These are phyloP conservation scores for Zopfia rhizophila DNA, from an alignment of 2,329 filamentous ascomycete genomes.

Conservation along the genomic window DNA sequence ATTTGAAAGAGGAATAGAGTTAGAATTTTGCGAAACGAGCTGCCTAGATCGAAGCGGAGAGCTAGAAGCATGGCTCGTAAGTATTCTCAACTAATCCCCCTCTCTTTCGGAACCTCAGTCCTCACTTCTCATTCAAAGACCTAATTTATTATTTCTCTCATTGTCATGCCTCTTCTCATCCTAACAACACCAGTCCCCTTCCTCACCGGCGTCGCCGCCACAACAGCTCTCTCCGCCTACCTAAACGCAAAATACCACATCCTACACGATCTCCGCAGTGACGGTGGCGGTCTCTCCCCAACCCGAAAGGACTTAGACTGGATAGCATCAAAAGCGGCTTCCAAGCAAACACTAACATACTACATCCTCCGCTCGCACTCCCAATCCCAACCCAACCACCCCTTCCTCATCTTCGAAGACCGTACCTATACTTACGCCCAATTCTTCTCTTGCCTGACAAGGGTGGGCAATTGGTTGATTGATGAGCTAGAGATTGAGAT, in stretches of 20 bases:
- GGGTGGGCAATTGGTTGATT: conserved; percentile 49
- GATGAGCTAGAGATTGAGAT: conserved; percentile 44
- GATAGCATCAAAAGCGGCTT: conserved; percentile 24
- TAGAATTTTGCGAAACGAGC: no score
- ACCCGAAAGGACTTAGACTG: conserved; percentile 28
- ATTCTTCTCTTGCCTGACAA: conserved; percentile 40
- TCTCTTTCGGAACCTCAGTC: no score
- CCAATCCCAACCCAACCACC: conserved; percentile 35
- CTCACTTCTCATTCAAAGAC: no score
- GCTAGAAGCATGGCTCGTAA: conserved; percentile 11
- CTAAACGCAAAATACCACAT: conserved; percentile 50
- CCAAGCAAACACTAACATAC: conserved; percentile 40
- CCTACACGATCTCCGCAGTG: conserved; percentile 35
- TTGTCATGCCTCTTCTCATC: neutral
- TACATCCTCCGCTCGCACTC: conserved; percentile 43
- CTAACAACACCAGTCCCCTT: conserved; percentile 32
- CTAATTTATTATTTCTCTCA: no score
- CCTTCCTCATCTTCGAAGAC: conserved; percentile 50
- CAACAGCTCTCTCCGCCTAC: conserved; percentile 45
- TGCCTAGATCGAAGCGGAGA: neutral
- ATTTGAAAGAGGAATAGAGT: conserved; percentile 1
- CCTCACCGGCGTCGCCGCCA: conserved; percentile 38
- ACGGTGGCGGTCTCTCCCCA: conserved; percentile 27
- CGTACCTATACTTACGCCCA: conserved; percentile 45
- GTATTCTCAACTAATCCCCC: no score